phyloP scores from a whole-genome alignment of 2,329 filamentous ascomycete genomes.

The Aspergillus transmontanensis region DNA sequence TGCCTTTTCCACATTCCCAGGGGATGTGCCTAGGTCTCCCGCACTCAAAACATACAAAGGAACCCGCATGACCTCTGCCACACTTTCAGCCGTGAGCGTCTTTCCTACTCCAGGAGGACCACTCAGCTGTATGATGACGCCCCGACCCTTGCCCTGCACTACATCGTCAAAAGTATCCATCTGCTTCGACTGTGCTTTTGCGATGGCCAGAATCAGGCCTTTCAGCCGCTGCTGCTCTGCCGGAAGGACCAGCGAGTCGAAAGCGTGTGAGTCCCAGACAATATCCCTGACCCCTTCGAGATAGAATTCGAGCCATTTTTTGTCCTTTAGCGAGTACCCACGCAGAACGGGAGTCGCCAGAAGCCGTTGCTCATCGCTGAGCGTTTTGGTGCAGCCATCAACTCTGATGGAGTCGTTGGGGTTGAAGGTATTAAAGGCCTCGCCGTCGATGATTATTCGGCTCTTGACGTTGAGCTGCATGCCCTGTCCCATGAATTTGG shows the following conservation, averaged over 20 bases:
- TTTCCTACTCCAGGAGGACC: conserved; percentile 59
- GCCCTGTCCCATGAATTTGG: conserved; percentile 30
- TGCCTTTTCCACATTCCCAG: conserved; percentile 45
- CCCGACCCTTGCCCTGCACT: conserved; percentile 55
- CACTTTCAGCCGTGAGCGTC: conserved; percentile 54
- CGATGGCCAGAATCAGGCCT: conserved; percentile 51
- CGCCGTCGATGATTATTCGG: conserved; percentile 55
- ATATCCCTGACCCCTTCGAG: conserved; percentile 46
- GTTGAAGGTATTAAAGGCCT: conserved; percentile 53
- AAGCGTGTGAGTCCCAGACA: conserved; percentile 49
- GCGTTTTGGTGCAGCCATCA: conserved; percentile 21
- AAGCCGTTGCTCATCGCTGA: conserved; percentile 46
- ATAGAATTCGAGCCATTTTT: conserved; percentile 39
- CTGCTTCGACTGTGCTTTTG: conserved; percentile 45
- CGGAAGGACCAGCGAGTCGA: conserved; percentile 53
- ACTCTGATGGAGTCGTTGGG: conserved; percentile 39
- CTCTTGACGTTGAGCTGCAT: conserved; percentile 42
- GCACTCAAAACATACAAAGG: conserved; percentile 53
- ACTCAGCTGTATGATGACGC: conserved; percentile 54
- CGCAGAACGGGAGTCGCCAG: conserved; percentile 46
- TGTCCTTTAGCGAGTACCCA: conserved; percentile 52
- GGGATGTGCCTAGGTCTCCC: conserved; percentile 53
- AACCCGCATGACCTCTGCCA: conserved; percentile 54
- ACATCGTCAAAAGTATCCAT: conserved; percentile 51
- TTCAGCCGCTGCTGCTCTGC: conserved; percentile 44